Percentiles rank a stretch among this genome's conserved stretches.
These are phyloP conservation scores for Batrachochytrium dendrobatidis DNA, from an alignment of 371 early-diverging fungal species.

Conservation along the genomic window DNA sequence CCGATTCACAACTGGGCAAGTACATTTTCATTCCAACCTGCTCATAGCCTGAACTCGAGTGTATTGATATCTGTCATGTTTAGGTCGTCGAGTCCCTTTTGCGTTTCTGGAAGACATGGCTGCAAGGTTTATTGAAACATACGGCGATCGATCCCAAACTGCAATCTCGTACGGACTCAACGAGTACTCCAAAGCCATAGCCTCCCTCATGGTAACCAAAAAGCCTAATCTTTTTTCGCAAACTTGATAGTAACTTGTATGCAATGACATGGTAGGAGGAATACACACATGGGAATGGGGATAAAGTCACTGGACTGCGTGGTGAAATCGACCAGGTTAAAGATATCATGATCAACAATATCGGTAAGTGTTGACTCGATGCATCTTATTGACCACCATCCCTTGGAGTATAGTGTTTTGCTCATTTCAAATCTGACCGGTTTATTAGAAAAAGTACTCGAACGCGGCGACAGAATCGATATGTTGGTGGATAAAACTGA, in stretches of 20 bases:
- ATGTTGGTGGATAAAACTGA: constrained; percentile 87
- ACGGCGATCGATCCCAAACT: constrained; percentile 47
- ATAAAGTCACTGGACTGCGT: constrained; percentile 73
- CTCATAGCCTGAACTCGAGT: no score
- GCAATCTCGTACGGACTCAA: constrained; percentile 72
- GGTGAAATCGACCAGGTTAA: constrained; percentile 88
- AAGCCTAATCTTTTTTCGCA: no score
- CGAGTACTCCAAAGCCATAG: constrained; percentile 73
- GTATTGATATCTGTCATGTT: background rate
- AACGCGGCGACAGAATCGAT: constrained; percentile 87
- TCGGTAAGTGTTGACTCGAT: constrained; percentile 53
- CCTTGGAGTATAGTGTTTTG: no score
- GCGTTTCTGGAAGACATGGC: constrained; percentile 80
- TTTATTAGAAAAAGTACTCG: constrained; percentile 68
- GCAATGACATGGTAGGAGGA: background rate
- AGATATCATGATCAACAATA: constrained; percentile 91
- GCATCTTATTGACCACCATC: no score
- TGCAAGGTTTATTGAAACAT: constrained; percentile 53
- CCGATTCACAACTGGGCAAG: constrained; percentile 74
- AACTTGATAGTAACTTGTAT: background rate
- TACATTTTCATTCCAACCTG: background rate
- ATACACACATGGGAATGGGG: constrained; percentile 52
- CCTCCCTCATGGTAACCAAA: constrained; percentile 66
- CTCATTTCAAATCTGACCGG: background rate
- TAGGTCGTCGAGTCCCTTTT: constrained; percentile 77